Conservation (phyloP, 177 flowering plant genomes). For the Vitis hybrid region DNA sequence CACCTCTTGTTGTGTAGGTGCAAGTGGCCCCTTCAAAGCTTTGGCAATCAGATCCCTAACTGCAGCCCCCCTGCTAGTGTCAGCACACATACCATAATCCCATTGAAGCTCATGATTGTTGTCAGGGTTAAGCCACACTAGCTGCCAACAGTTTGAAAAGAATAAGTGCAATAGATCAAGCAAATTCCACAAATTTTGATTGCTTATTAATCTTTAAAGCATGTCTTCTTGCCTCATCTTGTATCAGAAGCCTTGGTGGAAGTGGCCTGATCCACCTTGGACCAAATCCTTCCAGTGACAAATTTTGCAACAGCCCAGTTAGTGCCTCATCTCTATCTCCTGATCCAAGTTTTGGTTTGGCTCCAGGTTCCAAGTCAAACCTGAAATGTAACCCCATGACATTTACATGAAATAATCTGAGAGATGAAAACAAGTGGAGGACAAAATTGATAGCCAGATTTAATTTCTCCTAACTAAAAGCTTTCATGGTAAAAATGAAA, state of each 20-base stretch:
- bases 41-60: conserved; percentile 83
- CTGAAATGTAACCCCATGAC: conserved; percentile 25
- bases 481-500: not conserved
- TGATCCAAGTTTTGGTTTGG: conserved; percentile 66
- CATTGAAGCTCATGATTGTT: conserved; percentile 86
- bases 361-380: conserved; percentile 68
- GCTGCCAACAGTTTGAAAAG: conserved; percentile 40
- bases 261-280: conserved; percentile 87
- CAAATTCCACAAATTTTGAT: conserved; percentile 4
- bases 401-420: not conserved
- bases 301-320: conserved; percentile 49
- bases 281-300: conserved; percentile 64
- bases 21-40: conserved; percentile 86
- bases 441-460: not conserved
- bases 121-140: conserved; percentile 89
- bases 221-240: conserved; percentile 69
- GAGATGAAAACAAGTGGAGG: not conserved
- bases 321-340: conserved; percentile 77
- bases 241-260: conserved; percentile 87
- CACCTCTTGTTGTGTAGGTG: conserved; percentile 89
- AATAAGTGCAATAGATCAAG: conserved; percentile 10
- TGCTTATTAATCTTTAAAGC: conserved; percentile 3
- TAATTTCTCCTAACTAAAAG: not conserved
- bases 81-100: conserved; percentile 99
- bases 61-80: conserved; percentile 86